A percentile compares a stretch with the other conserved stretches of the same genome.
phyloP scores from a whole-genome alignment of 495 filamentous ascomycete species.

The Aspergillus sparsus region DNA sequence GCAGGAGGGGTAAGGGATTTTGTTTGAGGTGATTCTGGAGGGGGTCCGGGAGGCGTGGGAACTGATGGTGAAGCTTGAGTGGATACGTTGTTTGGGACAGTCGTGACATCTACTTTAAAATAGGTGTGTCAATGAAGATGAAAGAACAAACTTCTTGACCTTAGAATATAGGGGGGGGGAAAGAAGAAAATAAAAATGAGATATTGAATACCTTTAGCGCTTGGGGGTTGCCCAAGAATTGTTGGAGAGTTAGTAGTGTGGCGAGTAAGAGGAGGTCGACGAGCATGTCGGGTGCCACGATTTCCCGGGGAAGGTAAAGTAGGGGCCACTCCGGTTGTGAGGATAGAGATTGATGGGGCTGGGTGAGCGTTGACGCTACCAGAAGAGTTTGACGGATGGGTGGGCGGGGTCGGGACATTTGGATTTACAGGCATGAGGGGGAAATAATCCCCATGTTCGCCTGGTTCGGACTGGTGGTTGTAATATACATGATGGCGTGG shows the following conservation, averaged over 20 bases:
- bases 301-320: conserved; percentile 81
- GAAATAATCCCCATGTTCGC: conserved; percentile 86
- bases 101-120: conserved; percentile 28
- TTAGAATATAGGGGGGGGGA: not conserved
- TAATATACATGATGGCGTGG: conserved; percentile 62
- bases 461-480: conserved; percentile 59
- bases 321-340: conserved; percentile 78
- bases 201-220: conserved; percentile 27
- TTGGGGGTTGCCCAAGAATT: conserved; percentile 44
- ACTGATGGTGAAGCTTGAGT: conserved; percentile 32
- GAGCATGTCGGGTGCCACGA: conserved; percentile 47
- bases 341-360: conserved; percentile 67
- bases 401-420: conserved; percentile 39
- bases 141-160: not conserved
- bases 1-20: conserved; percentile 41
- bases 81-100: conserved; percentile 29
- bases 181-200: not conserved
- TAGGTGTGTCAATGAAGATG: conserved; percentile 22
- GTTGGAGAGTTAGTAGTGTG: conserved; percentile 85
- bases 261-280: conserved; percentile 52
- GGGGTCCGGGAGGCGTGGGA: conserved; percentile 42
- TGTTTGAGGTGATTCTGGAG: conserved; percentile 40
- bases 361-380: conserved; percentile 29
- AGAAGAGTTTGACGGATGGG: conserved; percentile 42
- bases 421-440: conserved; percentile 70